Evolutionary conservation across 2,329 filamentous ascomycete genomes (phyloP), one percentile per base, ranked within the genome.

Genomic region (Fusarium sterilihyphosum): DNA sequence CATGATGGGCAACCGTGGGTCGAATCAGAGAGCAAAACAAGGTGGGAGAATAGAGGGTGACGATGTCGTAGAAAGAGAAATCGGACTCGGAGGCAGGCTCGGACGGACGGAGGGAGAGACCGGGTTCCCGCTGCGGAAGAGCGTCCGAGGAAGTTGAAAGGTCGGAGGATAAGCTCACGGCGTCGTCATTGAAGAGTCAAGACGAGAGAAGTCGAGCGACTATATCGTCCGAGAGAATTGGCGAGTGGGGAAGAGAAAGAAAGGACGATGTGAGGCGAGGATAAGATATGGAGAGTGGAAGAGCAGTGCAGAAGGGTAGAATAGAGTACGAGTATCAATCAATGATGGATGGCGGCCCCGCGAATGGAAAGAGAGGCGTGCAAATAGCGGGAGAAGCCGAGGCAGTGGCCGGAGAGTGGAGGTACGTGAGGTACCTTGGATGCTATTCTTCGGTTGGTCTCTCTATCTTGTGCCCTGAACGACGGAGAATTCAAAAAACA

Each of bases 1-100:
- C 95, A 98, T 98, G 83, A 75, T 78, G 80, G 79, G 75, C 70
- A 65, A 64, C 41, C 58, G 58, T 62, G 61, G 49, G 52, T 65
- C 61, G 60, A 60, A 53, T 61, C 61, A 60, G 65, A 61, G 61
- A 75, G 58, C 58, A 44, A 68, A 70, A 59, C 60, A 37, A 14
- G 46, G 50, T 22, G 31, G 40, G 26, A 63, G 63, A 58, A 33
- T 61, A 50, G 50, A 46, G 50, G 22, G 69, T 61, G 56, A 66
- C 38, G 52, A 52, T 71, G 47, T n/a, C 26, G 61, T 31, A 70
- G 57, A 54, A 47, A 33, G 59, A 41, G 41, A 53, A 73, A 61
- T 75, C 76, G 76, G 73, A 71, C 75, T 70, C 74, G 75, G 73
- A 61, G 67, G 67, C 63, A 76, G 70, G 65, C 73, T 78, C 75